Evolutionary conservation across 2,329 filamentous ascomycete species (phyloP), one percentile per base, ranked within the genome.

Genomic region (Diaporthe eres): DNA sequence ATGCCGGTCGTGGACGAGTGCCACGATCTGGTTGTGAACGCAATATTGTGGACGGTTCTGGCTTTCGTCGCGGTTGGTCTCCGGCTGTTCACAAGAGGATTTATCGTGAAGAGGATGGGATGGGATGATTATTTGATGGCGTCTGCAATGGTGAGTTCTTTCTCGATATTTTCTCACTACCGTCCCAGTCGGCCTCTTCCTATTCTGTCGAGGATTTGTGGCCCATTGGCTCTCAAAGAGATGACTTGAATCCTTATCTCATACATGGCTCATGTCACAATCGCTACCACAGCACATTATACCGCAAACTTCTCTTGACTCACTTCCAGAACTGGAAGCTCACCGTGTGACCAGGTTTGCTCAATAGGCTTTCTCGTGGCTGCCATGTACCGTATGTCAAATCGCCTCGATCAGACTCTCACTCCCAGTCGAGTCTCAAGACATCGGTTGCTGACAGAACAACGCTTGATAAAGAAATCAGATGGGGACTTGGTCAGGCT

Each of bases 51-150:
- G 67, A 79, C 79, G 39, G 47, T 68, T 13, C 61, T 80, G 25
- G 77, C 79, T 22, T 76, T 80, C 12, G 34, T 78, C 47, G 37
- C 78, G 13, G 77, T 80, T 34, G 60, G 72, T 10, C 51, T 78
- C 39, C 68, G 79, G 31, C 10, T 80, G 12, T 71, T 70, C 39
- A 79, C 79, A 10, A 73, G 79, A 57, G 39, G 44, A 9, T 47
- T 79, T 22, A 22, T 80, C 31, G 61, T 80, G 13, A 77, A 75
- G 44, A 78, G 76, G 25, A 34, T 77, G 19, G 79, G 79, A 15
- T 76, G 65, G 19, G 79, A 80, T 37, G 79, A 80, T 39, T 76
- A 37, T 9, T 70, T 79, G 4, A 80, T 80, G 47, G 63, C 74
- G 10, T 49, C 60, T 7, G 73, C 79, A 7, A 78, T 80, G 76